These are phyloP conservation scores for Apiospora marii DNA, from an alignment of 2,329 filamentous ascomycete genomes.

Conservation along the genomic window DNA sequence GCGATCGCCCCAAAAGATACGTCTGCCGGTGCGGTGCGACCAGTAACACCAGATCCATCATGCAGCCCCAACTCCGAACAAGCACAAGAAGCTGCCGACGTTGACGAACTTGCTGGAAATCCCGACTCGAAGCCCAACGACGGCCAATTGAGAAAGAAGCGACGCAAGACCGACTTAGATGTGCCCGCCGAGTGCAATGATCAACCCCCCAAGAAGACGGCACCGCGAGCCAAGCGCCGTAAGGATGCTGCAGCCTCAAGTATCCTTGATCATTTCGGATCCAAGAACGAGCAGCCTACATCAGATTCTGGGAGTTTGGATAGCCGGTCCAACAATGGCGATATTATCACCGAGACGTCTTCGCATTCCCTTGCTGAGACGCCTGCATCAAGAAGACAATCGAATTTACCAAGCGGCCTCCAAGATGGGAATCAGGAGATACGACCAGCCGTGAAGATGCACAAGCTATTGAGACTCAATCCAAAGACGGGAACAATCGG, in stretches of 20 bases:
- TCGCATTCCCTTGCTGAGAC: slow-evolving; percentile 22
- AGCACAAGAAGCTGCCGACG: slow-evolving; percentile 28
- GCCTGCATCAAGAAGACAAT: neutral
- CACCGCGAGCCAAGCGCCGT: slow-evolving; percentile 30
- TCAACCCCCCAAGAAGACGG: neutral
- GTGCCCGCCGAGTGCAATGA: slow-evolving; percentile 31
- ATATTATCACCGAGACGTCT: slow-evolving; percentile 3
- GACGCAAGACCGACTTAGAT: slow-evolving; percentile 48
- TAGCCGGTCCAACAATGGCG: slow-evolving; percentile 9
- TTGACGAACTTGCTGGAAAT: slow-evolving; percentile 20
- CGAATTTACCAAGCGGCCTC: neutral
- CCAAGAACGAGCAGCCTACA: slow-evolving; percentile 22
- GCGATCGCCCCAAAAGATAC: slow-evolving; percentile 31
- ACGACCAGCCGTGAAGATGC: slow-evolving; percentile 43
- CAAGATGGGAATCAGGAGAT: neutral
- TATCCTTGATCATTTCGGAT: slow-evolving; percentile 32
- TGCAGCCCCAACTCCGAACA: slow-evolving; percentile 41
- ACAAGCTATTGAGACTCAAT: slow-evolving; percentile 64
- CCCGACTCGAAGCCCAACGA: neutral
- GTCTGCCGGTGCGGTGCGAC: slow-evolving; percentile 30
- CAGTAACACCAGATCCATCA: slow-evolving; percentile 42
- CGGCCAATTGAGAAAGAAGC: slow-evolving; percentile 44
- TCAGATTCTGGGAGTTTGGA: slow-evolving; percentile 27
- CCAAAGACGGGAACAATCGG: slow-evolving; percentile 68
- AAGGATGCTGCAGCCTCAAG: slow-evolving; percentile 30